Evolutionary conservation across 805 yeast species (phyloP).

Genomic region (Nakazawaea ernobii): DNA sequence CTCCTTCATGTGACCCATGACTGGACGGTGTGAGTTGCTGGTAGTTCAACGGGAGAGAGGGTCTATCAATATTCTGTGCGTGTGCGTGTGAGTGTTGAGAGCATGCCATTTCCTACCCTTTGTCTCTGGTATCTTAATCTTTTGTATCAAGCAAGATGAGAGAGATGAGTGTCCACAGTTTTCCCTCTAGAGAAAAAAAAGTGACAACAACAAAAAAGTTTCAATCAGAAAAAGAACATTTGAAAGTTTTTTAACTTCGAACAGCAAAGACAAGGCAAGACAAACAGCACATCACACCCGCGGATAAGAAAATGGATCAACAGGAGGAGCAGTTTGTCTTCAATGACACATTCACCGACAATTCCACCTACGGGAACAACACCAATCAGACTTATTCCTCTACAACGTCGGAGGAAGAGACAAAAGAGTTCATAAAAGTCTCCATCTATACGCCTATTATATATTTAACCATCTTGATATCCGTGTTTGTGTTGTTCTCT

Average conservation of each 20-base stretch:
- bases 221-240: background rate
- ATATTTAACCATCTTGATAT: conserved; percentile 63
- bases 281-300: background rate
- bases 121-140: background rate
- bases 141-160: background rate
- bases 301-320: background rate
- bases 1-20: background rate
- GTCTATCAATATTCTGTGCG: background rate
- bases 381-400: background rate
- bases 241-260: background rate
- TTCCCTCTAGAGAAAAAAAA: background rate
- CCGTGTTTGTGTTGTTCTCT: conserved; percentile 66
- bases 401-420: background rate
- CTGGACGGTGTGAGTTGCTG: background rate
- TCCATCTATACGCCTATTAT: conserved; percentile 69
- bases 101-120: background rate
- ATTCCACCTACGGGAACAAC: background rate
- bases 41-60: conserved; percentile 3
- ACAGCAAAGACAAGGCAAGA: background rate
- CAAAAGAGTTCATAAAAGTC: conserved; percentile 24
- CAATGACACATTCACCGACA: background rate
- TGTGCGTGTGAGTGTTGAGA: background rate
- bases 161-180: background rate
- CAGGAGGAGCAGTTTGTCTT: conserved; percentile 3
- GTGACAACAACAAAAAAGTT: background rate